These are phyloP conservation scores for Yamadazyma dendronema DNA, from an alignment of 1,139 yeast species.

Conservation along the genomic window DNA sequence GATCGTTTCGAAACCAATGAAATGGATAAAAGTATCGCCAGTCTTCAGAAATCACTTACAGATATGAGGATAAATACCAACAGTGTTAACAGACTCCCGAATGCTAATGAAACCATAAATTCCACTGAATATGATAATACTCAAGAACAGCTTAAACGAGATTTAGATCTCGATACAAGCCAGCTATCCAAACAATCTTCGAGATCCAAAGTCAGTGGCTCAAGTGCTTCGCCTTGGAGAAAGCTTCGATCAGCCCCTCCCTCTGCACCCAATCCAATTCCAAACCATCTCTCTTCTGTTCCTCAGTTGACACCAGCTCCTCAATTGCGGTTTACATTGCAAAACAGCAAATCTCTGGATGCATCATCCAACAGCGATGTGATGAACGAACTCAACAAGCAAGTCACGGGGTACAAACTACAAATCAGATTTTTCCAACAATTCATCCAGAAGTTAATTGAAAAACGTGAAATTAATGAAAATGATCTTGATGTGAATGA, in stretches of 20 bases:
- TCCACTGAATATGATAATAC: constrained; percentile 27
- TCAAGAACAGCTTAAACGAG: constrained; percentile 31
- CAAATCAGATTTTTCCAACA: constrained; percentile 44
- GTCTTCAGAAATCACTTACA: constrained; percentile 23
- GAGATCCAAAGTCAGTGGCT: constrained; percentile 12
- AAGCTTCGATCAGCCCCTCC: constrained; percentile 26
- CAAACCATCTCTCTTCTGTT: constrained; percentile 9
- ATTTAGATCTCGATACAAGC: constrained; percentile 23
- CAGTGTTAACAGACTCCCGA: constrained; percentile 1
- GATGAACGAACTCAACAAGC: constrained; percentile 25
- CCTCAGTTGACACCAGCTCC: constrained; percentile 11
- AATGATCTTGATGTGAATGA: constrained; percentile 22
- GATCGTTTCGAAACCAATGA: constrained; percentile 6
- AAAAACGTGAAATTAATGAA: constrained; percentile 19
- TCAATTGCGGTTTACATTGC: not conserved
- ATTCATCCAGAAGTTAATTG: constrained; percentile 39
- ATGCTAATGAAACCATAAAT: constrained; percentile 16
- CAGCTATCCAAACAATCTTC: constrained; percentile 8
- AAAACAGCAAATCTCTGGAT: constrained; percentile 6
- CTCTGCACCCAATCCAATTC: constrained; percentile 6
- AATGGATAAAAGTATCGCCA: constrained; percentile 25
- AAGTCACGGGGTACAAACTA: constrained; percentile 42
- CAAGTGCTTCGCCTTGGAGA: constrained; percentile 31
- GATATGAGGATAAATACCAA: constrained; percentile 14
- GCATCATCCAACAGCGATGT: constrained; percentile 9